A percentile compares a stretch with the other conserved stretches of the same genome.
Evolutionary conservation across 306 rosid genomes (phyloP).

Genomic region (Glycine soja): DNA sequence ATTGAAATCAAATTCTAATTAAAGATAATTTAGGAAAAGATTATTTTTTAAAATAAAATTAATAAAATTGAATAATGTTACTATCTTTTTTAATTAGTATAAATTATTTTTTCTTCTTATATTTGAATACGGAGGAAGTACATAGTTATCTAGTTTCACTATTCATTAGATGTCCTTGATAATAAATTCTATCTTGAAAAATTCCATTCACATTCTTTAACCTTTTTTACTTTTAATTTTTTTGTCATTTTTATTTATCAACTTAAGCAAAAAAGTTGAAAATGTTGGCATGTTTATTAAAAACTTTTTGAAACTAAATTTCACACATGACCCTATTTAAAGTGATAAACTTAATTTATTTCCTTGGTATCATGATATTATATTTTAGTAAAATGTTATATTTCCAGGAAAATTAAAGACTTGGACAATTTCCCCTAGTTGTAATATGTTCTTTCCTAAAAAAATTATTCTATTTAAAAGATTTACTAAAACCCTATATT

Average conservation of each 20-base stretch:
- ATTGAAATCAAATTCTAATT: too few species aligned
- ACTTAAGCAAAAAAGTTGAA: background rate
- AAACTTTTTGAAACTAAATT: background rate
- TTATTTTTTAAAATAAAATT: too few species aligned
- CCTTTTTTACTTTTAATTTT: background rate
- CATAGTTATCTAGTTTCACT: too few species aligned
- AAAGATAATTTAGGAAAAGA: too few species aligned
- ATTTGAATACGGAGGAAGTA: too few species aligned
- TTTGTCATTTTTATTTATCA: background rate
- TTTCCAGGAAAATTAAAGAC: background rate
- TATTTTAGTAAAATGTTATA: background rate
- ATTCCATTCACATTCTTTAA: background rate
- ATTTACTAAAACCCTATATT: too few species aligned
- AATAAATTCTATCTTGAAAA: too few species aligned
- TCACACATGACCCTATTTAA: background rate
- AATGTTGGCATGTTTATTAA: background rate
- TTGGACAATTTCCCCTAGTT: background rate
- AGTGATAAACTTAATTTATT: background rate
- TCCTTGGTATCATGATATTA: background rate
- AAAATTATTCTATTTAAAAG: too few species aligned
- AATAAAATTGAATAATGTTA: background rate
- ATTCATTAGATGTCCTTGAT: too few species aligned
- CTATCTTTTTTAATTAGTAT: too few species aligned
- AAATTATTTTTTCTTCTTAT: too few species aligned
- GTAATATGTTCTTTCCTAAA: background rate